These are phyloP conservation scores for Triticum monococcum DNA, from an alignment of 176 grass and related monocot genomes.

Conservation along the genomic window DNA sequence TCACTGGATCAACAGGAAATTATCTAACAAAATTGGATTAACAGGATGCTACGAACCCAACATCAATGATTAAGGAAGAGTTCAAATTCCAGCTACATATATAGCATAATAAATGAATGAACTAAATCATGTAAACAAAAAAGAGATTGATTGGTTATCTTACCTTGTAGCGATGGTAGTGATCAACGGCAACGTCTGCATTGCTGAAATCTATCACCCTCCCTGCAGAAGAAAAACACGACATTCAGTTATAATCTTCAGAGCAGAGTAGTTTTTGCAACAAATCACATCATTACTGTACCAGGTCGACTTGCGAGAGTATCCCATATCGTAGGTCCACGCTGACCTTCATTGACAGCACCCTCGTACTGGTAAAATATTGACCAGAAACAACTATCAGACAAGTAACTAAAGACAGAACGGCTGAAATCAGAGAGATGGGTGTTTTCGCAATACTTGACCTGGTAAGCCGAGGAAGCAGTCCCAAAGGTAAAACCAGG, in stretches of 20 bases:
- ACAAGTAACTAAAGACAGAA: background rate
- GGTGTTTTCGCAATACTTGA: conserved; percentile 2
- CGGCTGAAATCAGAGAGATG: conserved; percentile 1
- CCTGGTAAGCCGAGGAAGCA: conserved; percentile 93
- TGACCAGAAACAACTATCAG: conserved; percentile 14
- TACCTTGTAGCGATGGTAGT: conserved; percentile 95
- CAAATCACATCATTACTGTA: conserved; percentile 26
- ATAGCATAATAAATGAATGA: background rate
- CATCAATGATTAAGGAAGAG: background rate
- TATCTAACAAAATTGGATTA: background rate
- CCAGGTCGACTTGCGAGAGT: conserved; percentile 70
- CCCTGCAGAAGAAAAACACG: conserved; percentile 42
- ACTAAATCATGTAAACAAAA: conserved; percentile 23
- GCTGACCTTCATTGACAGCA: conserved; percentile 72
- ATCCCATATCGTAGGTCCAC: conserved; percentile 94
- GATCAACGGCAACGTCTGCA: conserved; percentile 92
- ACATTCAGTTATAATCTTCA: conserved; percentile 11
- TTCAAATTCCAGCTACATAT: background rate
- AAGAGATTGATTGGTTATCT: background rate
- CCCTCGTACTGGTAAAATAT: conserved; percentile 74
- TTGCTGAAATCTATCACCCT: conserved; percentile 95
- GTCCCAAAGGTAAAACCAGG: conserved; percentile 86
- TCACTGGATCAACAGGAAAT: background rate
- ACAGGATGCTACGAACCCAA: background rate
- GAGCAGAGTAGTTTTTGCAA: background rate